Evolutionary conservation across 2,329 filamentous ascomycete genomes (phyloP).

Genomic region (Acrocalymma vagum): DNA sequence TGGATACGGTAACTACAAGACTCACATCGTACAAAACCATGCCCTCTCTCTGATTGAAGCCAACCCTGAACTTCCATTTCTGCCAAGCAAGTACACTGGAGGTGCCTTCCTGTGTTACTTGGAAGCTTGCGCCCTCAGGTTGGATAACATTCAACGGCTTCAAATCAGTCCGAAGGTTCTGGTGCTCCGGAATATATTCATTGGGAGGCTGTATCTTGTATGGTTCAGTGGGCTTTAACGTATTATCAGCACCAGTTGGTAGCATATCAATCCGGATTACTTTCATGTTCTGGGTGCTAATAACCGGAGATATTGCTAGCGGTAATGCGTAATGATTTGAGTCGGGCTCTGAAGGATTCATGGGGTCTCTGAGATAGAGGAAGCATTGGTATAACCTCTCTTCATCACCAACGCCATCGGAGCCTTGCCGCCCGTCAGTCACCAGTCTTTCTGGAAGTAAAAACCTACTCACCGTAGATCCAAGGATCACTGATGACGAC

Average conservation of each 20-base stretch:
- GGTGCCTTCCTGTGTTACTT: slow-evolving; percentile 59
- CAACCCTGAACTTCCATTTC: slow-evolving; percentile 75
- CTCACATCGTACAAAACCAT: slow-evolving; percentile 73
- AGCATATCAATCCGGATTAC: slow-evolving; percentile 75
- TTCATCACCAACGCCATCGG: slow-evolving; percentile 58
- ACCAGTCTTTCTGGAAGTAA: background rate
- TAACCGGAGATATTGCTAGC: slow-evolving; percentile 71
- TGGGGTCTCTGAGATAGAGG: slow-evolving; percentile 71
- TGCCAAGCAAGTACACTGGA: slow-evolving; percentile 70
- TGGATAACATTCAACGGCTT: slow-evolving; percentile 72
- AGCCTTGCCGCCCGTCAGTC: slow-evolving; percentile 33
- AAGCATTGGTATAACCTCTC: slow-evolving; percentile 69
- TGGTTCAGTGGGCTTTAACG: slow-evolving; percentile 62
- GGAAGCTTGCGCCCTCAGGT: slow-evolving; percentile 71
- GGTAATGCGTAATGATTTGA: slow-evolving; percentile 75
- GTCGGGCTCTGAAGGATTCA: slow-evolving; percentile 67
- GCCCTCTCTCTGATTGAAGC: slow-evolving; percentile 74
- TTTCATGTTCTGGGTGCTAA: slow-evolving; percentile 69
- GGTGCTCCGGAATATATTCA: slow-evolving; percentile 72
- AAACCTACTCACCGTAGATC: slow-evolving; percentile 66
- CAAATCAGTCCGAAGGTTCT: slow-evolving; percentile 66
- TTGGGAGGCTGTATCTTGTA: slow-evolving; percentile 68
- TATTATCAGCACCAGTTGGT: slow-evolving; percentile 71
- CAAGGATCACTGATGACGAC: slow-evolving; percentile 69
- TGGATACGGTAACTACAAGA: slow-evolving; percentile 29